Evolutionary conservation across 2,329 filamentous ascomycete species (phyloP), one percentile per base, ranked within the genome.

Genomic region (Paraconiothyrium sp.): DNA sequence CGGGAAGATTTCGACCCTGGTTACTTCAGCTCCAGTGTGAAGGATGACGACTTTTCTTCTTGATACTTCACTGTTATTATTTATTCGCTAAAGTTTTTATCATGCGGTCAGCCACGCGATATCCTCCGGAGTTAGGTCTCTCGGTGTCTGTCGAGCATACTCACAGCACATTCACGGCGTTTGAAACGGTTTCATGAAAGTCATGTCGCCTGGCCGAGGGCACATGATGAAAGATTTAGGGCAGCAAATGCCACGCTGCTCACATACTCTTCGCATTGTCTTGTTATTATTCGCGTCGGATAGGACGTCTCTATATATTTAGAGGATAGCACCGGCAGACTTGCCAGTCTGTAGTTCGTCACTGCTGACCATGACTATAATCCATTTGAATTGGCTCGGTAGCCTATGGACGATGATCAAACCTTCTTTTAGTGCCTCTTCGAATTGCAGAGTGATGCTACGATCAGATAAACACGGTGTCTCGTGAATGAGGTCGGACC

Each of bases 21-120:
- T 13, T 70, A 70, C 48, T 71, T 64, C 20, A 73, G 71, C 62
- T 66, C 70, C 11, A 73, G 71, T 30, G 69, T 72, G 9, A 69
- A 75, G 44, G 72, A 72, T 22, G 69, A 73, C 8, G 62, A 67
- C 30, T 32, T 44, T 6, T 54, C 20, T 24, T 35, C 43, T 22
- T 56, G 32, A 56, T 39, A 11, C 1, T 58, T 14, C 48, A n/a
- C 13, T 46, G 20, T 8, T 47, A 34, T 37, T 8, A 39, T 52
- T 57, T 50, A 9, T 8, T 13, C 43, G 9, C 34, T 14, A 37
- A 4, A 4, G 27, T 30, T 49, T 43, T 22, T 55, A 11, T 30
- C 32, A 43, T 4, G 6, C 27, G 27, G 43, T 37, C 32, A 47
- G 1, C 35, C 41, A 47, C 39, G 27, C 43, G 32, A 56, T 56